Conservation (phyloP, 2,329 filamentous ascomycete species). For the Lizonia empirigonia region DNA sequence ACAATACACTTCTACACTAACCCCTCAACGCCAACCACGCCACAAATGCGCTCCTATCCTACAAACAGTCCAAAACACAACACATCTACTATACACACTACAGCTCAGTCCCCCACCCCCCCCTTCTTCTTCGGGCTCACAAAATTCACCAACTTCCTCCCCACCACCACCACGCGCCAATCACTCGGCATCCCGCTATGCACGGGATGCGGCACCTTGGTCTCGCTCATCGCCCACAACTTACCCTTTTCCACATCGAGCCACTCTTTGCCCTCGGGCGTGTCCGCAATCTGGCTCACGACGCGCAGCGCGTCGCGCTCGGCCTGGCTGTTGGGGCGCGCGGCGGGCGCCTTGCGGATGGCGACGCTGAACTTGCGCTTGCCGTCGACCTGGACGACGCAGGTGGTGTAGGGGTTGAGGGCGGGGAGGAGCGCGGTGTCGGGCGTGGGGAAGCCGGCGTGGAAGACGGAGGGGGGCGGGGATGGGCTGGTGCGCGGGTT, state of each 20-base stretch:
- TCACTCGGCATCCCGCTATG: conserved; percentile 24
- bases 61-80: too few relatives aligned
- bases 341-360: conserved; percentile 60
- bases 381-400: conserved; percentile 81
- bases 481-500: conserved; percentile 3
- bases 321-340: conserved; percentile 25
- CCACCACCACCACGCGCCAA: conserved; percentile 67
- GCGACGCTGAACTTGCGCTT: conserved; percentile 72
- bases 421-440: conserved; percentile 57
- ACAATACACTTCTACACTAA: too few relatives aligned
- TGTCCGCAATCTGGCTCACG: conserved; percentile 64
- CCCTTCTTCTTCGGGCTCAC: conserved; percentile 52
- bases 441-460: conserved; percentile 62
- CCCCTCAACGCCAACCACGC: too few relatives aligned
- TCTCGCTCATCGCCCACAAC: conserved; percentile 41
- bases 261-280: conserved; percentile 64
- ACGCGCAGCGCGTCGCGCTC: conserved; percentile 58
- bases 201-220: conserved; percentile 7
- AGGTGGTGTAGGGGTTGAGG: conserved; percentile 59
- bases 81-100: too few relatives aligned
- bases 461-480: conserved; percentile 49
- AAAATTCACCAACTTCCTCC: conserved; percentile 76
- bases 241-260: conserved; percentile 46
- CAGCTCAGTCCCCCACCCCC: too few relatives aligned
- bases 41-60: too few relatives aligned